phyloP scores from a whole-genome alignment of 495 filamentous ascomycete genomes.

The Xylaria grammica region DNA sequence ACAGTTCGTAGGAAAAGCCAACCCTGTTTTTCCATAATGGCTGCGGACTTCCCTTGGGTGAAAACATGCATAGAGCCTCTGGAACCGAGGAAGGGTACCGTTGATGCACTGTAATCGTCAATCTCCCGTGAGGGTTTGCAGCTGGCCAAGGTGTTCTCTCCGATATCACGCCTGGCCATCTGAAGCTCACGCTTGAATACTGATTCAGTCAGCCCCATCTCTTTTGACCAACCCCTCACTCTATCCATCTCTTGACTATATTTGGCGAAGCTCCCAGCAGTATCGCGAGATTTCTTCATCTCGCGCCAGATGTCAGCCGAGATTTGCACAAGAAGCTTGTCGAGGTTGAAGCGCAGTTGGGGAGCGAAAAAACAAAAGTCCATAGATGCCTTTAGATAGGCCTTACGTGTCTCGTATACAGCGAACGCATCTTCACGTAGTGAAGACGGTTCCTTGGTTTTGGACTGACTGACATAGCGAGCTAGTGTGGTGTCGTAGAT shows the following conservation, averaged over 20 bases:
- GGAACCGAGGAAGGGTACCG: conserved; percentile 81
- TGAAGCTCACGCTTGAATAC: conserved; percentile 80
- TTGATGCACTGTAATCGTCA: conserved; percentile 87
- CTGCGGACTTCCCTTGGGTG: conserved; percentile 50
- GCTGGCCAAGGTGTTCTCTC: conserved; percentile 72
- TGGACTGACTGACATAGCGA: conserved; percentile 81
- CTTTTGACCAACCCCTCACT: conserved; percentile 86
- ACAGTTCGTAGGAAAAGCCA: conserved; percentile 87
- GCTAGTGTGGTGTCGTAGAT: conserved; percentile 78
- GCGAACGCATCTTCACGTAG: conserved; percentile 95
- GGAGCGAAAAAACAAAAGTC: conserved; percentile 90
- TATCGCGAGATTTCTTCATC: conserved; percentile 69
- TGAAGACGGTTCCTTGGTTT: conserved; percentile 89
- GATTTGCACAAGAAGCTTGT: conserved; percentile 81
- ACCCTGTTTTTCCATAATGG: conserved; percentile 80
- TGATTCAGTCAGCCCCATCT: conserved; percentile 85
- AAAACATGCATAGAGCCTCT: conserved; percentile 66
- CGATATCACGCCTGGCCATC: conserved; percentile 78
- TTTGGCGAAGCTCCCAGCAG: conserved; percentile 62
- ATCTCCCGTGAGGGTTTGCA: conserved; percentile 85
- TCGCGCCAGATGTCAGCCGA: conserved; percentile 88
- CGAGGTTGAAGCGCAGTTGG: conserved; percentile 77
- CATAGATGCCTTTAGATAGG: conserved; percentile 88
- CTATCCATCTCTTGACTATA: conserved; percentile 83
- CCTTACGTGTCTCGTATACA: conserved; percentile 90